Conservation (phyloP, 2,329 filamentous ascomycete genomes). For the Beauveria rudraprayagi region DNA sequence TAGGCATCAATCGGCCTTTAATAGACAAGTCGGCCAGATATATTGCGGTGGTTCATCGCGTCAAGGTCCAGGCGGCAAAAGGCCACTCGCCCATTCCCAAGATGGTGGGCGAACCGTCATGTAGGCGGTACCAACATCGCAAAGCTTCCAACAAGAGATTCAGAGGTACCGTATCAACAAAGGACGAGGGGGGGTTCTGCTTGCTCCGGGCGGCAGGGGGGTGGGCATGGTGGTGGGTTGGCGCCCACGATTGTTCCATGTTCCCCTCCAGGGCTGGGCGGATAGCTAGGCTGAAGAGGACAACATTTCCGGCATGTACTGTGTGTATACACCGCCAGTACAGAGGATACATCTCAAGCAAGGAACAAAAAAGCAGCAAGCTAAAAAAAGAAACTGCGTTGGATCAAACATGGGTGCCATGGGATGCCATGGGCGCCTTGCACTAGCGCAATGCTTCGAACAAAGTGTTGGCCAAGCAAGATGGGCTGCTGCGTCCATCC, state of each 20-base stretch:
- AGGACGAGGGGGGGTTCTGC: not conserved
- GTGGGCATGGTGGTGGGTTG: not conserved
- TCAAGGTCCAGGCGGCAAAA: slow-evolving; percentile 4
- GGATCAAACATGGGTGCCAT: not conserved
- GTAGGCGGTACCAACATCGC: not conserved
- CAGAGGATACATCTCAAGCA: not conserved
- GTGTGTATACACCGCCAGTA: not conserved
- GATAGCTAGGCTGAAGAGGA: not conserved
- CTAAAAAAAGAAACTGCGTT: slow-evolving; percentile 5
- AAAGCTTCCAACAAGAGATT: not conserved
- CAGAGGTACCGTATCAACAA: not conserved
- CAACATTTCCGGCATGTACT: not conserved
- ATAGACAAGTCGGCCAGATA: not conserved
- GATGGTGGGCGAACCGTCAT: slow-evolving; percentile 5
- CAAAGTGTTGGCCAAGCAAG: not conserved
- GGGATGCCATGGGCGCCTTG: not conserved
- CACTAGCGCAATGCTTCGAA: not conserved
- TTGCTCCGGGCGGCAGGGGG: not conserved
- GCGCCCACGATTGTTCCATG: not conserved
- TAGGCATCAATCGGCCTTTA: slow-evolving; percentile 3
- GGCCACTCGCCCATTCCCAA: not conserved
- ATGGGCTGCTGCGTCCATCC: not conserved
- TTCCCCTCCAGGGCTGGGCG: not conserved
- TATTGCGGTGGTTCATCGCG: not conserved
- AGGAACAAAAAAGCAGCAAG: not conserved